These are phyloP conservation scores for Eimeria acervulina DNA, from an alignment of 169 alveolate genomes.

Conservation along the genomic window DNA sequence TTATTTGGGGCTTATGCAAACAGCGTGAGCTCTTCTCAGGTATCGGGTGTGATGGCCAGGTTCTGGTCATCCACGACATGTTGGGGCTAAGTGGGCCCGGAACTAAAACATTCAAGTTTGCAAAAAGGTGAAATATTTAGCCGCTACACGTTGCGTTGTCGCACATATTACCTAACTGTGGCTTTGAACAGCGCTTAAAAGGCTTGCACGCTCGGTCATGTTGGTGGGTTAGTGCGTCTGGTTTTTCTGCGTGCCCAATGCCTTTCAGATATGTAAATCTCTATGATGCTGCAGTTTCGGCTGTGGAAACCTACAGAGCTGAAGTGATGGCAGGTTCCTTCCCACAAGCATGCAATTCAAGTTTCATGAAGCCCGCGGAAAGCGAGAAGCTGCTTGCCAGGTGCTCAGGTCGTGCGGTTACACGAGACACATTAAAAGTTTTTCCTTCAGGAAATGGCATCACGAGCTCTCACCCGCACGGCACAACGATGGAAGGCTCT, in stretches of 20 bases:
- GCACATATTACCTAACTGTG: background rate
- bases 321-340: constrained; percentile 69
- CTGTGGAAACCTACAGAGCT: constrained; percentile 48
- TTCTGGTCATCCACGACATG: constrained; percentile 83
- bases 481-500: background rate
- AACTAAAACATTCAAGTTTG: constrained; percentile 36
- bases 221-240: background rate
- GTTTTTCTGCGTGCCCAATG: background rate
- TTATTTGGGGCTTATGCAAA: background rate
- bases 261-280: constrained; percentile 56
- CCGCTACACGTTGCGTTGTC: background rate
- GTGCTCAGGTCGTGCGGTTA: constrained; percentile 1
- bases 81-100: constrained; percentile 78
- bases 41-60: constrained; percentile 84
- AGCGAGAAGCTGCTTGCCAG: constrained; percentile 17
- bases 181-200: background rate
- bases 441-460: constrained; percentile 25
- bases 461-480: background rate
- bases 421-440: background rate
- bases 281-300: constrained; percentile 70
- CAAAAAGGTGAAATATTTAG: constrained; percentile 25
- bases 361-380: constrained; percentile 49
- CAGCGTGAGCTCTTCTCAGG: constrained; percentile 54
- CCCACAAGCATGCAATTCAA: constrained; percentile 48
- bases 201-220: background rate